Evolutionary conservation across 495 filamentous ascomycete genomes (phyloP).

Genomic region (Hypoxylon intermedium): DNA sequence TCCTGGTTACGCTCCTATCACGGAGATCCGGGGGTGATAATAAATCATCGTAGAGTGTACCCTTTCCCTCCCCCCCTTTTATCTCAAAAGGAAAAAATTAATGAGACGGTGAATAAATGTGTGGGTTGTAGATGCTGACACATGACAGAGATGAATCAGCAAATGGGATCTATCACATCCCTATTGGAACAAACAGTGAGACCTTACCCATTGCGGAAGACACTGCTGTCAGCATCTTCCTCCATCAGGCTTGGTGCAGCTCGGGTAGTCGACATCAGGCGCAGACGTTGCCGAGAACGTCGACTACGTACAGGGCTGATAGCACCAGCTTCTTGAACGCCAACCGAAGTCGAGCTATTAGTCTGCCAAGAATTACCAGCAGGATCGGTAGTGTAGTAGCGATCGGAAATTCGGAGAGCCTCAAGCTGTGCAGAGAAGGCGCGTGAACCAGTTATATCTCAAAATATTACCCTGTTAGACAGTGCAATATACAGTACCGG

Average conservation of each 20-base stretch:
- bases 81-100: too few species aligned
- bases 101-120: too few species aligned
- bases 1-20: slow-evolving; percentile 3
- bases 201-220: slow-evolving; percentile 1
- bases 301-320: slow-evolving; percentile 31
- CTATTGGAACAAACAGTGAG: not conserved
- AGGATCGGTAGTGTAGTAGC: too few species aligned
- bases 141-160: slow-evolving; percentile 1
- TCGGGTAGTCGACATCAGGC: not conserved
- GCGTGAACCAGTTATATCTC: not conserved
- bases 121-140: too few species aligned
- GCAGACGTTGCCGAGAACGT: slow-evolving; percentile 5
- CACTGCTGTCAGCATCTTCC: not conserved
- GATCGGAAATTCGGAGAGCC: not conserved
- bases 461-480: not conserved
- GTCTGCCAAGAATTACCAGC: slow-evolving; percentile 18
- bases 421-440: not conserved
- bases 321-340: not conserved
- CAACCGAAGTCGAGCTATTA: not conserved
- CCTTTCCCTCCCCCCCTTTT: too few species aligned
- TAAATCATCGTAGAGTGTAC: not conserved
- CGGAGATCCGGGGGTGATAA: slow-evolving; percentile 1
- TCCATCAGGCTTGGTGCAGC: not conserved
- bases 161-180: not conserved
- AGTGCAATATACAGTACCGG: not conserved